A percentile compares a stretch with the other conserved stretches of the same genome.
These are phyloP conservation scores for Patellaria atrata DNA, from an alignment of 495 filamentous ascomycete species.

Conservation along the genomic window DNA sequence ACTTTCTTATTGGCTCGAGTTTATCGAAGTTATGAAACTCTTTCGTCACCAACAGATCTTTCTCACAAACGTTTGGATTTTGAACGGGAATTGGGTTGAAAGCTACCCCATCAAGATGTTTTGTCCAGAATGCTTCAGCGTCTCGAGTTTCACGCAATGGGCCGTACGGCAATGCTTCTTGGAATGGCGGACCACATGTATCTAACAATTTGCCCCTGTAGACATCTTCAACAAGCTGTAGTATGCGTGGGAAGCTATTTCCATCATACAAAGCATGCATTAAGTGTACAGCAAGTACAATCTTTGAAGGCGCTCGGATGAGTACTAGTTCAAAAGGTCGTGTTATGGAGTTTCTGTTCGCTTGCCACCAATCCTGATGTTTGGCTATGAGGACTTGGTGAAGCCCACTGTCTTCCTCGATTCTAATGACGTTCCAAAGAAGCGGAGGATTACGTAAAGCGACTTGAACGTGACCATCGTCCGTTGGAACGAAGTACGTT, in stretches of 20 bases:
- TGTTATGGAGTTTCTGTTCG: constrained; percentile 20
- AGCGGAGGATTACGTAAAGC: constrained; percentile 34
- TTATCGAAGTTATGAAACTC: neutral
- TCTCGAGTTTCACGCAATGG: constrained; percentile 39
- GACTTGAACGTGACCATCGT: constrained; percentile 59
- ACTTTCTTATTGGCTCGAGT: constrained; percentile 26
- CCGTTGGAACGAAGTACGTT: constrained; percentile 47
- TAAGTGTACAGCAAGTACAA: constrained; percentile 44
- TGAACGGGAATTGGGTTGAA: constrained; percentile 2
- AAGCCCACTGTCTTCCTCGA: constrained; percentile 21
- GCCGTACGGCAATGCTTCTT: constrained; percentile 38
- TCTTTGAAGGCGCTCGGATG: constrained; percentile 20
- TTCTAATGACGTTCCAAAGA: constrained; percentile 33
- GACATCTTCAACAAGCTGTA: constrained; percentile 37
- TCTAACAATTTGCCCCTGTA: constrained; percentile 24
- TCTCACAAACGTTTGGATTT: neutral
- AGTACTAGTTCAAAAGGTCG: constrained; percentile 34
- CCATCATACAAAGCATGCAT: constrained; percentile 89
- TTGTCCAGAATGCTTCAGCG: constrained; percentile 54
- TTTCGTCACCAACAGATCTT: constrained; percentile 3
- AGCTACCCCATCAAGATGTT: constrained; percentile 31
- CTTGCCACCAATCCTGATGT: constrained; percentile 30
- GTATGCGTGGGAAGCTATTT: constrained; percentile 53
- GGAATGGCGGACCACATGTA: constrained; percentile 33
- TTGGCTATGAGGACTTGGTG: constrained; percentile 19